Base-by-base conservation (phyloP, 441 rosid genomes). In the Populus tomentosa region DNA sequence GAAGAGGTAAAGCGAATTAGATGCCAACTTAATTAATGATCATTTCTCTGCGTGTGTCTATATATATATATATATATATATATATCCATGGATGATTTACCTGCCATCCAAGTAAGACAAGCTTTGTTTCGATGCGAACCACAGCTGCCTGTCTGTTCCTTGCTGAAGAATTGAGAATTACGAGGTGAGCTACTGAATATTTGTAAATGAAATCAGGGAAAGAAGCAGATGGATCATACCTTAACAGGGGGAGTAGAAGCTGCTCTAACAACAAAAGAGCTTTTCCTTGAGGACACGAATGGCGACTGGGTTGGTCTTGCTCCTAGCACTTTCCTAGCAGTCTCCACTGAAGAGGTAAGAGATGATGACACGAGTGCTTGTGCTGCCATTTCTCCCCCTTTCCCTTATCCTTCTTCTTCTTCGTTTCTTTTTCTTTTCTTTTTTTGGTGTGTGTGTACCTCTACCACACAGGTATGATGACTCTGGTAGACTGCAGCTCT, bases 111-210 rank as follows among this genome's bases (percentile, higher is more conserved):
- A 89, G 92, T 95, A 93, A 35, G 96, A 28, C 46, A 95, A 92
- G 82, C 93, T 90, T 74, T 95, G 98, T 42, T 89, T 89, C 6
- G 98, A 95, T 38, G 99, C 99, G 84, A 95, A 95, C 98, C 98
- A 95, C 74, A 93, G 67, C 6, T 82, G 97, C 69, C 98, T 90
- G 84, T 93, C 84, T 63, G 91, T 90, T 84, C 97, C 98, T 90
- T 85, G 94, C 99, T 95, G 90, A 26, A 53, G 65, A 70, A 23
- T 4, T 5, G 16, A 21, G 68, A 30, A 18, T 13, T 5, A 10
- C 10, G 6, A 26, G 0, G 10, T 26, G 26, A 66, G 5, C 35
- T 18, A 6, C 13, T 30, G 5, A 13, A 18, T 16, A 11, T 1
- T 3, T 28, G 40, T 26, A 35, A 16, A 67, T 28, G 40, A 32